Percentiles rank a stretch among this genome's conserved stretches.
Evolutionary conservation across 495 filamentous ascomycete genomes (phyloP).

Genomic region (Aspergillus conjunctus): DNA sequence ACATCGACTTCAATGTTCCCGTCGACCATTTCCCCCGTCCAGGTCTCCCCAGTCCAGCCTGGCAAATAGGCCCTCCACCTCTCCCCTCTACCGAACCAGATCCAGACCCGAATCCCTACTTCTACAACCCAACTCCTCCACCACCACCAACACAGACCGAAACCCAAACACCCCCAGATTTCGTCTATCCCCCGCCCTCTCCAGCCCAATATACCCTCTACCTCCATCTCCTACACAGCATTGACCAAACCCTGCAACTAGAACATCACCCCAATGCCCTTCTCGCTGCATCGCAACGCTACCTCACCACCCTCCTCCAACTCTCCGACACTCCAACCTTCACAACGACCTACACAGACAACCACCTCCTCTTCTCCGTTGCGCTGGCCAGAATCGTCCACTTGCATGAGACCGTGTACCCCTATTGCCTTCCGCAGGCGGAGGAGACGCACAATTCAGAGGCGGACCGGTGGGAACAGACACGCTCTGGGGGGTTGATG

Average conservation of each 20-base stretch:
- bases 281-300: constrained; percentile 20
- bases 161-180: no score
- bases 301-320: constrained; percentile 20
- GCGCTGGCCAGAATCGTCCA: constrained; percentile 21
- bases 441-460: constrained; percentile 15
- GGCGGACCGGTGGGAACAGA: constrained; percentile 10
- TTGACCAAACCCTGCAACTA: constrained; percentile 18
- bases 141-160: no score
- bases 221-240: constrained; percentile 21
- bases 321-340: constrained; percentile 14
- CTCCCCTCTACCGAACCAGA: no score
- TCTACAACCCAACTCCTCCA: not conserved
- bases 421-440: constrained; percentile 10
- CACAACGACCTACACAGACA: constrained; percentile 15
- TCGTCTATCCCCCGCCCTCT: not conserved
- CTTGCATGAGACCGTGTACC: constrained; percentile 19
- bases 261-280: constrained; percentile 6
- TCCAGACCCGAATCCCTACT: not conserved
- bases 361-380: constrained; percentile 23
- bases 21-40: no score
- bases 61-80: constrained; percentile 14
- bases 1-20: not conserved
- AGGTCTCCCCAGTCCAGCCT: constrained; percentile 13
- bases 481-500: no score
- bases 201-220: constrained; percentile 15